Conservation (phyloP, 495 filamentous ascomycete genomes). For the Immersiella caudata region DNA sequence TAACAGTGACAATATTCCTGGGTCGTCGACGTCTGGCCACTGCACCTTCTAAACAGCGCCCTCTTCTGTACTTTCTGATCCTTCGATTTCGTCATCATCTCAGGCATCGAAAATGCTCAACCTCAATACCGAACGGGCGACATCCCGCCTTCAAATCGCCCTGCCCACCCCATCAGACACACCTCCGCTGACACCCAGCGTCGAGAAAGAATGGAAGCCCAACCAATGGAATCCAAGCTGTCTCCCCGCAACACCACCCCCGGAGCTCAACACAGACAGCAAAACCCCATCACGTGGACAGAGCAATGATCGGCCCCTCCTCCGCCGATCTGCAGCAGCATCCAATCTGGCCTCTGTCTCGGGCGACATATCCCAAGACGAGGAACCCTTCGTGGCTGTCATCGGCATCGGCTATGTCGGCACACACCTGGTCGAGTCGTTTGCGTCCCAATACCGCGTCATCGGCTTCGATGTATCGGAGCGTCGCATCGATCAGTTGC, state of each 20-base stretch:
- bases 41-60: too few relatives aligned
- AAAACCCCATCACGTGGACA: background rate
- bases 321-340: background rate
- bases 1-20: too few relatives aligned
- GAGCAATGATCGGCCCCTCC: background rate
- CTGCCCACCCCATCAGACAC: background rate
- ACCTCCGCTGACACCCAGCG: background rate
- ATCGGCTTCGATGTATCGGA: slow-evolving; percentile 41
- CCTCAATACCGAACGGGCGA: background rate
- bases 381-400: slow-evolving; percentile 37
- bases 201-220: slow-evolving; percentile 9
- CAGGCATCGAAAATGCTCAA: background rate
- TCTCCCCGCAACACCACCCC: background rate
- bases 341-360: background rate
- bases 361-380: background rate
- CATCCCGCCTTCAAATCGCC: background rate
- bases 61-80: too few relatives aligned
- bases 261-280: background rate
- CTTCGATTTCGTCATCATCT: too few relatives aligned
- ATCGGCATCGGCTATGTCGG: slow-evolving; percentile 46
- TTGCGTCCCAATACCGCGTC: slow-evolving; percentile 36
- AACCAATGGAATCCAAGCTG: background rate
- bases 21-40: too few relatives aligned
- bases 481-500: slow-evolving; percentile 25
- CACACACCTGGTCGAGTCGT: slow-evolving; percentile 35